A percentile compares a stretch with the other conserved stretches of the same genome.
These are phyloP conservation scores for Notholithocarpus densiflorus DNA, from an alignment of 306 rosid genomes.

Conservation along the genomic window DNA sequence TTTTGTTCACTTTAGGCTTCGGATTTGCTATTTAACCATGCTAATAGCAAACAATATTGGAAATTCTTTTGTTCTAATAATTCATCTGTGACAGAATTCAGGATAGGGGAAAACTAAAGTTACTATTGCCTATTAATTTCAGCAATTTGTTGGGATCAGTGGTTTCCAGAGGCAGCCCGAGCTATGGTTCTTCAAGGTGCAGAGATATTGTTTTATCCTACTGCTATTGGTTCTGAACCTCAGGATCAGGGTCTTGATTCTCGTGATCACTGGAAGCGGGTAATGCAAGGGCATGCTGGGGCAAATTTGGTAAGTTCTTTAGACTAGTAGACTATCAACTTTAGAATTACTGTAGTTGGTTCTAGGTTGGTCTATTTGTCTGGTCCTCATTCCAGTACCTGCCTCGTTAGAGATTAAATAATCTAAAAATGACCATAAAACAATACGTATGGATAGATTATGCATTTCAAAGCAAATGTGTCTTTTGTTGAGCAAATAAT, in stretches of 20 bases:
- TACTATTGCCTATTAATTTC: constrained; percentile 28
- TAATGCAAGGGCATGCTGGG: constrained; percentile 99
- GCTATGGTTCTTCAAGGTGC: constrained; percentile 99
- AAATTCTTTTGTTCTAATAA: constrained; percentile 8
- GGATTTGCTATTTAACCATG: not conserved
- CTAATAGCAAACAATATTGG: not conserved
- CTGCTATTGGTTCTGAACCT: constrained; percentile 98
- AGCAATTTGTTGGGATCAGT: constrained; percentile 99
- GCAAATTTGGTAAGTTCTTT: constrained; percentile 69
- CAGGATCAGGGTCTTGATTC: constrained; percentile 81
- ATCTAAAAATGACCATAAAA: not conserved
- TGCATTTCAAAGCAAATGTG: not conserved
- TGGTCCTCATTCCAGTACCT: not conserved
- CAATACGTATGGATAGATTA: not conserved
- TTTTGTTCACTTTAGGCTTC: not conserved
- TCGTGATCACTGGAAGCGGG: constrained; percentile 88
- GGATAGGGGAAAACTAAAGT: constrained; percentile 6
- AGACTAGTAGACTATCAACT: not conserved
- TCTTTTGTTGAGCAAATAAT: not conserved
- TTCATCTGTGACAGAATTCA: constrained; percentile 10
- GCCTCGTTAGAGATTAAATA: not conserved
- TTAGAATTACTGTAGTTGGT: not conserved
- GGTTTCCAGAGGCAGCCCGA: constrained; percentile 98
- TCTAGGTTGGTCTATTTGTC: not conserved
- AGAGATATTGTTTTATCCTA: constrained; percentile 89